A percentile compares a stretch with the other conserved stretches of the same genome.
These are phyloP conservation scores for Neostapfia colusana DNA, from an alignment of 176 grass and related monocot species.

Conservation along the genomic window DNA sequence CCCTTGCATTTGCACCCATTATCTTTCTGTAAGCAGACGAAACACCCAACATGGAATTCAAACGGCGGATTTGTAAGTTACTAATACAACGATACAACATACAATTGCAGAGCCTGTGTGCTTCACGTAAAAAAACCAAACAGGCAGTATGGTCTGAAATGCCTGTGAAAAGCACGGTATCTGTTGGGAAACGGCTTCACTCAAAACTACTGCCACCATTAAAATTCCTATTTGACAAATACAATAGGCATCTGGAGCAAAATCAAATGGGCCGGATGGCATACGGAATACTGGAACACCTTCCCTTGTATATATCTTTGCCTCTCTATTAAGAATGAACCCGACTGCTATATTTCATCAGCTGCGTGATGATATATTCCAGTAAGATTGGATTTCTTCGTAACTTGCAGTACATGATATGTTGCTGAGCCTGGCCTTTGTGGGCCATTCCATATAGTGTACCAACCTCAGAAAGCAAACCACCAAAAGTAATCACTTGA, in stretches of 20 bases:
- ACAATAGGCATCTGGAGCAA: constrained; percentile 30
- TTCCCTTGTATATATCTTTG: constrained; percentile 18
- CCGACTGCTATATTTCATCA: constrained; percentile 35
- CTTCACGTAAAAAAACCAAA: not conserved
- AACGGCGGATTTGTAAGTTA: not conserved
- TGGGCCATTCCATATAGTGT: constrained; percentile 18
- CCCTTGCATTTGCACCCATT: not conserved
- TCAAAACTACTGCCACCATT: constrained; percentile 12
- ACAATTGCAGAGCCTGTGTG: not conserved
- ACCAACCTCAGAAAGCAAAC: constrained; percentile 33
- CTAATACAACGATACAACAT: not conserved
- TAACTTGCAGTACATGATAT: constrained; percentile 42
- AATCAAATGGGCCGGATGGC: not conserved
- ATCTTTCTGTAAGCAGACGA: not conserved
- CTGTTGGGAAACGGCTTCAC: constrained; percentile 16
- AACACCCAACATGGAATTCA: not conserved
- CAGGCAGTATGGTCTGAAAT: not conserved
- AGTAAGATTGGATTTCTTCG: constrained; percentile 39
- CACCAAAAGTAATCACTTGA: constrained; percentile 47
- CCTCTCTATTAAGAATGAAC: constrained; percentile 38
- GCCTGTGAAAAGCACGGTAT: not conserved
- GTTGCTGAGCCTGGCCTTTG: not conserved
- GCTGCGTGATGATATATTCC: constrained; percentile 41
- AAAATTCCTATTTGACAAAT: constrained; percentile 24
- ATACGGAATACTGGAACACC: constrained; percentile 12